Evolutionary conservation across 2,329 filamentous ascomycete species (phyloP), one percentile per base, ranked within the genome.

Genomic region (Microdochium trichocladiopsis): DNA sequence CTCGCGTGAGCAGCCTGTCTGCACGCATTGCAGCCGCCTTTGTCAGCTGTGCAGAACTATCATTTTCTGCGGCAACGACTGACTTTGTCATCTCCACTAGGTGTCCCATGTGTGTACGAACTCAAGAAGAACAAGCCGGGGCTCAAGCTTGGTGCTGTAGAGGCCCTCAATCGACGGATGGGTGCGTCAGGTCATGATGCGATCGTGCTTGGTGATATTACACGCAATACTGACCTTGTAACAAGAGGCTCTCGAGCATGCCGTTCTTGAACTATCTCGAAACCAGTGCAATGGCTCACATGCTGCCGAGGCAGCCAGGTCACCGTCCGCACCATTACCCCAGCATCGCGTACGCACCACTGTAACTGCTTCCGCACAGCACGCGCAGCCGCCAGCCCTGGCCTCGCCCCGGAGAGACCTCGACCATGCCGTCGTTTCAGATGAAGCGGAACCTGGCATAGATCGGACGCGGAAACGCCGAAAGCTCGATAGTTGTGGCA

Each of bases 1-100:
- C 55, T 67, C 63, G 18, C 58, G 65, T 21, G 65, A 69, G 45
- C 57, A 60, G 37, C 66, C 66, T n/a, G 51, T 56, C 9, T 69
- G 67, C 51, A 57, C 60, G 2, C 61, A 69, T 25, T 69, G 66
- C 55, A 56, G 53, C 24, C 58, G 63, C 52, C 54, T 66, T 16
- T 56, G 63, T 67, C 53, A 36, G 55, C 50, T 21, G 16, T 33
- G 28, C 25, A 16, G 36, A n/a, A n/a, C 2, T 53, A n/a, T 47
- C 16, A 16, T 22, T 60, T 57, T 53, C n/a, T 50, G 52, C 51
- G 53, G 50, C 48, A 21, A 14, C 10, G 21, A 41, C 5, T 37
- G 16, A 47, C 28, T 21, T 2, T 53, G 28, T 37, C 18, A n/a
- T 22, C 60, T 56, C 52, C n/a, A 52, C 51, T 50, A 23, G 25